A percentile compares a stretch with the other conserved stretches of the same genome.
These are phyloP conservation scores for Sinapis alba DNA, from an alignment of 441 rosid genomes.

Conservation along the genomic window DNA sequence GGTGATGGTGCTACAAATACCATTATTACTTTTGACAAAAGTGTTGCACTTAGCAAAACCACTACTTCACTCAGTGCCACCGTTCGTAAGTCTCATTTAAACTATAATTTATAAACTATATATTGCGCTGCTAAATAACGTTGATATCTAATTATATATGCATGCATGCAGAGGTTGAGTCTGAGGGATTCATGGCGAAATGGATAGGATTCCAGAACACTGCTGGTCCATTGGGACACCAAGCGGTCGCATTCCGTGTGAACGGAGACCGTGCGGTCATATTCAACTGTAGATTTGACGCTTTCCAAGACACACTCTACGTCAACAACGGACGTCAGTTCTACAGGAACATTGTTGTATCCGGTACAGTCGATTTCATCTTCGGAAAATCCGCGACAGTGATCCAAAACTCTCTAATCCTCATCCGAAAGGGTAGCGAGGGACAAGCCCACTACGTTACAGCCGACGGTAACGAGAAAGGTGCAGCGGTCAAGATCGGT, in stretches of 20 bases:
- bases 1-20: neutral
- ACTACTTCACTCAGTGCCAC: conserved; percentile 3
- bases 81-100: conserved; percentile 2
- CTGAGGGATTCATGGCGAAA: conserved; percentile 57
- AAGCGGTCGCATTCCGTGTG: conserved; percentile 62
- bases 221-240: conserved; percentile 59
- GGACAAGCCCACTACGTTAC: neutral
- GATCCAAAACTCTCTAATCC: conserved; percentile 57
- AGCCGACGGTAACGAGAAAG: neutral
- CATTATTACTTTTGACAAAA: neutral
- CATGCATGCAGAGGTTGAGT: conserved; percentile 50
- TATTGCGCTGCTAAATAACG: neutral
- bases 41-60: neutral
- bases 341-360: conserved; percentile 57
- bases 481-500: neutral
- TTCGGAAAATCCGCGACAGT: conserved; percentile 55
- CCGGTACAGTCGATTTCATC: conserved; percentile 69
- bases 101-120: neutral
- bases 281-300: conserved; percentile 68
- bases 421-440: conserved; percentile 47
- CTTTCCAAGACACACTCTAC: conserved; percentile 61
- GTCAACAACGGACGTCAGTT: conserved; percentile 57
- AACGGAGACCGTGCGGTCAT: conserved; percentile 59
- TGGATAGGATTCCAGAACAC: conserved; percentile 63
- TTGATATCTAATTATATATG: neutral